A percentile compares a stretch with the other conserved stretches of the same genome.
Conservation (phyloP, 768 basidiomycete species). For the Suillus americanus region DNA sequence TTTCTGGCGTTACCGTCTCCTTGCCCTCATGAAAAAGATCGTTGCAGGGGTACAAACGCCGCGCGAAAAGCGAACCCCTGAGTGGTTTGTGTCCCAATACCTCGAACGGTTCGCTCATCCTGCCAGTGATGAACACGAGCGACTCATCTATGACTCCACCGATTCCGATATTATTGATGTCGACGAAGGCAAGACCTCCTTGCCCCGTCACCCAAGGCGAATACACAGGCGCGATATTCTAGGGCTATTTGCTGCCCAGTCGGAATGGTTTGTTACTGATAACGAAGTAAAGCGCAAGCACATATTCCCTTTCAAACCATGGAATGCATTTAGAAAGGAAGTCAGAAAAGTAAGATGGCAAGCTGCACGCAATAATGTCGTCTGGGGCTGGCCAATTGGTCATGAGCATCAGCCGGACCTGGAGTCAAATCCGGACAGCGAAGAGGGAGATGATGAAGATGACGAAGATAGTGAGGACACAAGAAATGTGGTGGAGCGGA, state of each 20-base stretch:
- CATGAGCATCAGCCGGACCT: constrained; percentile 7
- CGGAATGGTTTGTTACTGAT: constrained; percentile 58
- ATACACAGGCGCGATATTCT: constrained; percentile 52
- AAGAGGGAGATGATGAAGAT: neutral
- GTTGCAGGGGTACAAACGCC: constrained; percentile 32
- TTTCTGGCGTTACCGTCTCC: constrained; percentile 49
- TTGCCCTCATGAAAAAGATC: constrained; percentile 48
- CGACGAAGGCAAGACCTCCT: constrained; percentile 29
- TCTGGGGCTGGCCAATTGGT: constrained; percentile 25
- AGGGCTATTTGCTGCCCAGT: constrained; percentile 52
- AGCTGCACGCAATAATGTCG: constrained; percentile 26
- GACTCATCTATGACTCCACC: constrained; percentile 36
- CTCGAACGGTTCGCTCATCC: constrained; percentile 26
- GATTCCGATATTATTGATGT: constrained; percentile 26
- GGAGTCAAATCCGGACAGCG: constrained; percentile 11
- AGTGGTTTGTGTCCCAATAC: constrained; percentile 51
- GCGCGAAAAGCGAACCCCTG: constrained; percentile 40
- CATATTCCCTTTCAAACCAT: constrained; percentile 43
- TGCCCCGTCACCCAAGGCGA: constrained; percentile 44
- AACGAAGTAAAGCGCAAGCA: constrained; percentile 31
- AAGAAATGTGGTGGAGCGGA: constrained; percentile 15
- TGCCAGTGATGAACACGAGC: constrained; percentile 27
- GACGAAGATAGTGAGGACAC: constrained; percentile 1
- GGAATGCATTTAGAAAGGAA: constrained; percentile 45
- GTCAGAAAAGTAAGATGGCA: constrained; percentile 31